Conservation (phyloP, 2,329 filamentous ascomycete genomes). For the Zalaria sp. region DNA sequence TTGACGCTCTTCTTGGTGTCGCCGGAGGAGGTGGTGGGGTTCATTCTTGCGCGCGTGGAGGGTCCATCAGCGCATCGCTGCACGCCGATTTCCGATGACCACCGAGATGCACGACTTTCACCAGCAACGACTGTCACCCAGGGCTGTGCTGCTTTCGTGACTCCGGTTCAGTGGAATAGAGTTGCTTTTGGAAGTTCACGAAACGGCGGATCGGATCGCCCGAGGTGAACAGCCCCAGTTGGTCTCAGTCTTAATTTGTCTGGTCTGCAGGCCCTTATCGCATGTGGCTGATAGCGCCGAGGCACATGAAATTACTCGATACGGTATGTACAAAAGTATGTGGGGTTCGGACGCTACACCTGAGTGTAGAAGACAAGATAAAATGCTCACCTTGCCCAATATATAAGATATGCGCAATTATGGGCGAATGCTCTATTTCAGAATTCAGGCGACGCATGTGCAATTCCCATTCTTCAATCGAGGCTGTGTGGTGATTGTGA, state of each 20-base stretch:
- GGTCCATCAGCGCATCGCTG: neutral
- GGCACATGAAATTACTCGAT: neutral
- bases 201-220: neutral
- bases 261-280: neutral
- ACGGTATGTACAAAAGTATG: neutral
- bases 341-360: no score
- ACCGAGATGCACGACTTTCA: neutral
- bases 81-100: neutral
- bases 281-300: neutral
- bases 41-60: conserved; percentile 3
- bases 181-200: neutral
- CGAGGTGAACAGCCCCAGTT: no score
- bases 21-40: conserved; percentile 1
- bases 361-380: no score
- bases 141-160: neutral
- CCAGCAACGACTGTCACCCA: neutral
- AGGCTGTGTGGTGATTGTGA: no score
- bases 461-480: no score
- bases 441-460: no score
- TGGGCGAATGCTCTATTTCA: no score
- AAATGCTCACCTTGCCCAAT: no score
- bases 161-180: no score
- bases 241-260: neutral
- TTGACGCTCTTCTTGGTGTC: conserved; percentile 4
- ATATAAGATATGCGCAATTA: no score